phyloP scores from a whole-genome alignment of 768 basidiomycete species.

The Atractiella rhizophila region DNA sequence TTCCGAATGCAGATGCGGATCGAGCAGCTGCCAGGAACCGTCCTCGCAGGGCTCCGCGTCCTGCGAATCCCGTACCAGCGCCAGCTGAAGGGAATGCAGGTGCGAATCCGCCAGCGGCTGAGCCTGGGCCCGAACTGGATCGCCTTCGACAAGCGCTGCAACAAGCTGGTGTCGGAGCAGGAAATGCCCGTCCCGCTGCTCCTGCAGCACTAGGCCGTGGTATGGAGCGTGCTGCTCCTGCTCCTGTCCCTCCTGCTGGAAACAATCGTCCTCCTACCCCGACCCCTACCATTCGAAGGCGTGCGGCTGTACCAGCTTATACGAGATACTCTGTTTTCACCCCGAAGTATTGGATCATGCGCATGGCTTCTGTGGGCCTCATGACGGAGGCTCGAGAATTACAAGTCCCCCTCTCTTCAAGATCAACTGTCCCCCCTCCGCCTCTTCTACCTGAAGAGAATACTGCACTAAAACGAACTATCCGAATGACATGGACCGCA shows the following conservation, averaged over 20 bases:
- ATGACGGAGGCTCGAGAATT: conserved; percentile 14
- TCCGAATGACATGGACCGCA: conserved; percentile 2
- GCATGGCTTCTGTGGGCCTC: conserved; percentile 14
- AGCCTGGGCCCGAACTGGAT: too few species aligned
- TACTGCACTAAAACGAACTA: neutral
- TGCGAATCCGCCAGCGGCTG: too few species aligned
- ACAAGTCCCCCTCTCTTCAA: conserved; percentile 10
- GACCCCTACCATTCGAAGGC: conserved; percentile 2
- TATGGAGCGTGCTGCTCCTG: neutral
- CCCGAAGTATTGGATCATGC: conserved; percentile 15
- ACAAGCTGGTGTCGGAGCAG: neutral
- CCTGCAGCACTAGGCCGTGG: neutral
- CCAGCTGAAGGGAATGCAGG: too few species aligned
- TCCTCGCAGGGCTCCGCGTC: too few species aligned
- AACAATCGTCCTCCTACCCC: neutral
- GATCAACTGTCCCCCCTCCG: conserved; percentile 1
- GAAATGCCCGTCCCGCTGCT: neutral
- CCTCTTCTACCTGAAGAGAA: neutral
- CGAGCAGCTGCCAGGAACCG: neutral
- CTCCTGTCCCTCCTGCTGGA: neutral
- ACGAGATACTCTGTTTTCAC: too few species aligned
- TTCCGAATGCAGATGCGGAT: neutral
- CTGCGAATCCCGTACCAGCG: too few species aligned
- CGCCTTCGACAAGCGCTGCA: conserved; percentile 1
- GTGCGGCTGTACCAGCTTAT: conserved; percentile 1